Percentiles rank a stretch among this genome's conserved stretches.
Evolutionary conservation across 495 filamentous ascomycete genomes (phyloP).

Genomic region (Rusavskia elegans): DNA sequence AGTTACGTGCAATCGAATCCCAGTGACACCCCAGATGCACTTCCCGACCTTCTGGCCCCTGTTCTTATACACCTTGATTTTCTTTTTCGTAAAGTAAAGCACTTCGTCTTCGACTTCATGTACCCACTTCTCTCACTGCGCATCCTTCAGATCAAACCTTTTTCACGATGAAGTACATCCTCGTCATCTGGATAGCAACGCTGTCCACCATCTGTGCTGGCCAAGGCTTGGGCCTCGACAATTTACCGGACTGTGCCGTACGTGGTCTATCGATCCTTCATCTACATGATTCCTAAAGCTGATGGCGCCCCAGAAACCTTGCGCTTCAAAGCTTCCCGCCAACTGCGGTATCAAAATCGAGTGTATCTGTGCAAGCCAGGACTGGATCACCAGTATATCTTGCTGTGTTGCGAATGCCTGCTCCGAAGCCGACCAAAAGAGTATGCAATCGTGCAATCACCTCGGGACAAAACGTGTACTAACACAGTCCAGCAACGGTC

Average conservation of each 20-base stretch:
- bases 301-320: slow-evolving; percentile 28
- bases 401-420: slow-evolving; percentile 52
- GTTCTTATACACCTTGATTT: too few relatives aligned
- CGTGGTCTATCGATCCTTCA: slow-evolving; percentile 15
- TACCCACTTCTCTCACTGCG: too few relatives aligned
- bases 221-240: slow-evolving; percentile 24
- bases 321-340: slow-evolving; percentile 31
- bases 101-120: too few relatives aligned
- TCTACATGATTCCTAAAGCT: neutral
- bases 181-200: slow-evolving; percentile 12
- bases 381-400: slow-evolving; percentile 43
- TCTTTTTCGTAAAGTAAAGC: too few relatives aligned
- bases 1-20: too few relatives aligned
- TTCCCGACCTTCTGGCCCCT: too few relatives aligned
- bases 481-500: slow-evolving; percentile 25
- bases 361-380: slow-evolving; percentile 50
- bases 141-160: too few relatives aligned
- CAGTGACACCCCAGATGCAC: too few relatives aligned
- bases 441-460: slow-evolving; percentile 20
- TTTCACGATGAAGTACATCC: slow-evolving; percentile 25
- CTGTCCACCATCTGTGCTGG: slow-evolving; percentile 19
- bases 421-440: slow-evolving; percentile 32
- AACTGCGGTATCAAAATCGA: slow-evolving; percentile 39
- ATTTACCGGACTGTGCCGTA: slow-evolving; percentile 40
- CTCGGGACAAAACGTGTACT: neutral